A percentile compares a stretch with the other conserved stretches of the same genome.
Conservation (phyloP, 2,329 filamentous ascomycete species). For the Alternaria incomplexa region DNA sequence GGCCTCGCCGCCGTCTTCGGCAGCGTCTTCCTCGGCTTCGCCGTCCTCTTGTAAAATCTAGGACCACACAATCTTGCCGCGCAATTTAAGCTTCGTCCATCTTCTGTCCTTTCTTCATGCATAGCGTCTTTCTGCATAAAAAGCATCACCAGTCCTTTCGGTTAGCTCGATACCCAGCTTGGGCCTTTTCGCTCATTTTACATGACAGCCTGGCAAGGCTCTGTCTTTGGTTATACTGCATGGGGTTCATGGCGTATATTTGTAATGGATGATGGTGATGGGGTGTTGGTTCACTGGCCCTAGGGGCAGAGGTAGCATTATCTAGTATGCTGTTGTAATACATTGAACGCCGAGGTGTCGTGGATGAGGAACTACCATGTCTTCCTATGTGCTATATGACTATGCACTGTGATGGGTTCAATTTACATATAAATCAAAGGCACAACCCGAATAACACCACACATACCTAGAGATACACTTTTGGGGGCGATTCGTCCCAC, state of each 20-base stretch:
- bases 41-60: constrained; percentile 45
- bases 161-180: constrained; percentile 11
- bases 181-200: constrained; percentile 18
- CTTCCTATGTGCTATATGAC: not conserved
- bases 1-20: constrained; percentile 61
- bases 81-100: not conserved
- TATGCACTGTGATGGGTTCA: not conserved
- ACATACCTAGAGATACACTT: not conserved
- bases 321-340: not conserved
- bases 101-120: constrained; percentile 16
- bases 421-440: not conserved
- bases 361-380: not conserved
- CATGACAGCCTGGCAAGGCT: constrained; percentile 4
- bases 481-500: not conserved
- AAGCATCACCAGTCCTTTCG: constrained; percentile 11
- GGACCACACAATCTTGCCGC: not conserved
- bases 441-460: not conserved
- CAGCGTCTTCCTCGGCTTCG: constrained; percentile 65
- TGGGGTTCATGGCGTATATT: constrained; percentile 2
- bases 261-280: not conserved
- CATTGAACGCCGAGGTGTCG: not conserved
- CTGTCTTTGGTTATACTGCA: not conserved
- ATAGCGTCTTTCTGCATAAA: constrained; percentile 13
- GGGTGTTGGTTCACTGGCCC: not conserved
- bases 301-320: not conserved